Conservation (phyloP, 768 basidiomycete species). For the Mycena pura region DNA sequence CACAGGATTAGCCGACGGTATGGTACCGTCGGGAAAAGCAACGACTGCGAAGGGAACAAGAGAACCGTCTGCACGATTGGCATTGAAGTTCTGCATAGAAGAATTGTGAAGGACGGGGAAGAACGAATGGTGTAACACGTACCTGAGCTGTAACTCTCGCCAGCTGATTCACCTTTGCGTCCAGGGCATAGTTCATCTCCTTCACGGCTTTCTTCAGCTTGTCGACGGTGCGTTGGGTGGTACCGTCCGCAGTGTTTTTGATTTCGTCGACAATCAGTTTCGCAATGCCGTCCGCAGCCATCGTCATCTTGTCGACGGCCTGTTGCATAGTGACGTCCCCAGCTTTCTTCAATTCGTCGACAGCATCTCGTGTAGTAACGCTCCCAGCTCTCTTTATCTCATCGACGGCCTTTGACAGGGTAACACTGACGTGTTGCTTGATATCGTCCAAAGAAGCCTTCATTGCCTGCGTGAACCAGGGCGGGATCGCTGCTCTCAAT, state of each 20-base stretch:
- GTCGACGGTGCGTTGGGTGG: background rate
- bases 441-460: background rate
- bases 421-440: background rate
- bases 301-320: background rate
- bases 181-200: background rate
- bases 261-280: background rate
- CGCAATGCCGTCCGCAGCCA: background rate
- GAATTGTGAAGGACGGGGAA: too few relatives aligned
- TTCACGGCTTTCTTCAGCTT: background rate
- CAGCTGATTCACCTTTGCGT: background rate
- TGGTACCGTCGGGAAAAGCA: too few relatives aligned
- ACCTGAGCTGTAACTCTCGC: background rate
- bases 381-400: background rate
- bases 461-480: background rate
- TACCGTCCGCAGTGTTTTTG: background rate
- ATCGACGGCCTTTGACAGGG: background rate
- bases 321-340: background rate
- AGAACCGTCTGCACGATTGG: too few relatives aligned
- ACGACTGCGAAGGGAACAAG: too few relatives aligned
- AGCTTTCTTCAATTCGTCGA: background rate
- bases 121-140: background rate
- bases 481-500: background rate
- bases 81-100: too few relatives aligned
- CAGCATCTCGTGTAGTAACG: background rate
- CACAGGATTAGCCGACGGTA: too few relatives aligned